Evolutionary conservation across 108 stramenopile species (phyloP), one percentile per base, ranked within the genome.

Genomic region (Discostella pseudostelligera): DNA sequence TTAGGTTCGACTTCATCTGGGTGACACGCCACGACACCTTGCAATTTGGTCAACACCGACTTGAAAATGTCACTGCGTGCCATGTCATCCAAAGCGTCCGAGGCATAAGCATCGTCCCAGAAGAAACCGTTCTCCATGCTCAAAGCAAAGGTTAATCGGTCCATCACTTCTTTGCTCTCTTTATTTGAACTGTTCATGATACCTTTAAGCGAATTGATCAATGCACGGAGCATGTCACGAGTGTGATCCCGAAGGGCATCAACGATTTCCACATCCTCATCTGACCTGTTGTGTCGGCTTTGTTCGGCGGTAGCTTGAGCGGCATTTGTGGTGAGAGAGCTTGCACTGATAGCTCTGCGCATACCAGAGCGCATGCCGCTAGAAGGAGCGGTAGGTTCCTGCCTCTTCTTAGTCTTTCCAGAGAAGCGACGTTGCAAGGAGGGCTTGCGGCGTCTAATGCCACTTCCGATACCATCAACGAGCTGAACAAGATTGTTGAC

Each of bases 1-100:
- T 95, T 93, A 46, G 97, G 97, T 72, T 97, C 98, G 8, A 89
- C 96, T 73, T 97, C 96, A 62, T 93, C 88, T 4, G 91, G 91
- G 67, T 91, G 89, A 75, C 96, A 83, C 24, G 89, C 86, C 11
- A 97, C 71, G 26, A 97, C 84, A n/a, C 96, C 97, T 39, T 96
- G 79, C 25, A 96, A 80, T 78, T 94, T 94, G 62, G 88, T 89
- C 35, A 94, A 77, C 9, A 90, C 89, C 2, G 81, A 81, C 63
- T 86, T 89, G 66, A 81, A 89, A 24, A 81, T 80, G 0, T 70
- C 62, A 67, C 87, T 92, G 63, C 87, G 81, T 20, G 92, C 65
- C 50, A 95, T 71, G 17, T 80, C 78, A 75, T 99, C 93, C 11
- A 97, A 83, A 42, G 87, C 82, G 43, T 85, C 83, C 8, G 95